Evolutionary conservation across 257 asterid species (phyloP), one percentile per base, ranked within the genome.

Genomic region (Phtheirospermum japonicum): DNA sequence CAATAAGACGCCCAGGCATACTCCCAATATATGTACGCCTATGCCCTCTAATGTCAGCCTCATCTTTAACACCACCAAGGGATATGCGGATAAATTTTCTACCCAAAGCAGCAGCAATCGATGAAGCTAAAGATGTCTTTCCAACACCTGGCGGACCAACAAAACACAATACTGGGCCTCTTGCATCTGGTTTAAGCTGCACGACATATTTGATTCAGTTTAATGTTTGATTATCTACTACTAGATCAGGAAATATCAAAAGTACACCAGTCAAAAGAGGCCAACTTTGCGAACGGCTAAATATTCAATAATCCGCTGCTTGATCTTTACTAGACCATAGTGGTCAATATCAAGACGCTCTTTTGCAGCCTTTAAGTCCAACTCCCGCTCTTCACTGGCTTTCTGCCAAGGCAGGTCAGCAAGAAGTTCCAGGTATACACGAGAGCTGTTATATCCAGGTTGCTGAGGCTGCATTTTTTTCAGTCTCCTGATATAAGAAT

Each of bases 91-190:
- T 68, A 79, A 89, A 93, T 78, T 93, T 89, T 81, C 96, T 84
- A 64, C 97, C 97, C 81, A 93, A 76, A 72, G 97, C 94, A 78
- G 95, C 78, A 50, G 97, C 96, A 72, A 93, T 87, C 9, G 99
- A 89, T 59, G 99, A 85, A 61, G 97, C 99, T 74, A 93, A 82
- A 65, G 99, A 93, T 52, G 99, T 93, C 86, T 93, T 93, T 51
- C 99, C 99, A 59, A 93, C 96, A 79, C 99, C 99, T 16, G 97
- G 99, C 75, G 99, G 99, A 61, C 99, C 99, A 72, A 93, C 97
- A 77, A 93, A 89, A 78, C 97, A 93, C 87, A 93, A 75, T 49
- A 93, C 84, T 13, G 97, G 99, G 68, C 99, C 97, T 80, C 92
- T 89, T 9, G 97, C 96, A 79, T 93, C 97, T 57, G 97, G 95